These are phyloP conservation scores for Petunia axillaris DNA, from an alignment of 257 asterid species.

Conservation along the genomic window DNA sequence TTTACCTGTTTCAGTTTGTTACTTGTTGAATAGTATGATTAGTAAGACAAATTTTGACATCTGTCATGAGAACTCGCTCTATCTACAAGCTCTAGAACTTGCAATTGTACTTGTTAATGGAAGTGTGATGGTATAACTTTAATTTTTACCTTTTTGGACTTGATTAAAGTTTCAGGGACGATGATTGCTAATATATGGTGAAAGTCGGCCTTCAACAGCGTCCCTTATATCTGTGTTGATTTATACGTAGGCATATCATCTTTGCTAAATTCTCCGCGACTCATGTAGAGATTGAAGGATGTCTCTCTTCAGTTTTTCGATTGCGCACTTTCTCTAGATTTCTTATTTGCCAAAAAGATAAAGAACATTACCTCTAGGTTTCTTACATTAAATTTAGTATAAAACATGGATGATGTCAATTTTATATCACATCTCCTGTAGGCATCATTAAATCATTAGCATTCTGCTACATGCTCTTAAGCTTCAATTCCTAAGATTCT, in stretches of 20 bases:
- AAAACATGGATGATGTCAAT: not conserved
- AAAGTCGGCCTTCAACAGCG: not conserved
- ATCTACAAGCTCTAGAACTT: not conserved
- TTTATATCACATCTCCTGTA: not conserved
- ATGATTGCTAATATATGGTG: not conserved
- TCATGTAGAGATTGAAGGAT: not conserved
- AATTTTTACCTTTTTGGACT: constrained; percentile 6
- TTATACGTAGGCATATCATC: constrained; percentile 16
- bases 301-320: not conserved
- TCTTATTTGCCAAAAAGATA: not conserved
- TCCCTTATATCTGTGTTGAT: not conserved
- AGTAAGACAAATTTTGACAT: not conserved
- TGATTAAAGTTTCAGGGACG: not conserved
- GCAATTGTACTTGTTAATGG: not conserved
- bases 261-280: not conserved
- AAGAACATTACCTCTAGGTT: not conserved
- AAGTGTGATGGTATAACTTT: not conserved
- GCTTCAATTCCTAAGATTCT: not conserved
- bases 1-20: not conserved
- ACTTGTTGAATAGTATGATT: not conserved
- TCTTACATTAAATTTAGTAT: not conserved
- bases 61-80: not conserved
- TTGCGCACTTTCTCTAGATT: not conserved
- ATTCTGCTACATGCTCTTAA: not conserved
- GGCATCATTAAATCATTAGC: not conserved